These are phyloP conservation scores for Ilex aquifolium DNA, from an alignment of 257 asterid species.

Conservation along the genomic window DNA sequence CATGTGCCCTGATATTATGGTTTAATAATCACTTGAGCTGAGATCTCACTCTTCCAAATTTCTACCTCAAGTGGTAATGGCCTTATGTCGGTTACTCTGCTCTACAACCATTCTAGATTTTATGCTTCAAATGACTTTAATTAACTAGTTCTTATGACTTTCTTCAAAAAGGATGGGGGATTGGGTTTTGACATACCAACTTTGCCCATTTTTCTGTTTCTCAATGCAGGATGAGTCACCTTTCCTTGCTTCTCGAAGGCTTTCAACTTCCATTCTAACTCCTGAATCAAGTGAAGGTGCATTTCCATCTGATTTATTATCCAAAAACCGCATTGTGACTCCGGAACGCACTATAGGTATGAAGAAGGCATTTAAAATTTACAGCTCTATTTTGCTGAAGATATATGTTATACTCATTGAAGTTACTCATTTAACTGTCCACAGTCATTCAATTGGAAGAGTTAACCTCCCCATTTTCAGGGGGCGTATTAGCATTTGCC, in stretches of 20 bases:
- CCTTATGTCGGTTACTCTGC: too few species aligned
- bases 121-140: not conserved
- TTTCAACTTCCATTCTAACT: conserved; percentile 51
- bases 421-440: not conserved
- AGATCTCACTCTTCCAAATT: too few species aligned
- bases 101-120: too few species aligned
- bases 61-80: too few species aligned
- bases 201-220: conserved; percentile 2
- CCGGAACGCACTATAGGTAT: conserved; percentile 67
- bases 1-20: too few species aligned
- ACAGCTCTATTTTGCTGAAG: not conserved
- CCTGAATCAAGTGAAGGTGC: conserved; percentile 49
- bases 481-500: too few species aligned
- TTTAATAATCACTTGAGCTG: too few species aligned
- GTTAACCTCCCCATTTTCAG: not conserved
- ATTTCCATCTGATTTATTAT: conserved; percentile 53
- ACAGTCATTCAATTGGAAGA: not conserved
- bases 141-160: not conserved
- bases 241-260: conserved; percentile 28
- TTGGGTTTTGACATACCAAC: conserved; percentile 6
- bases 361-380: not conserved
- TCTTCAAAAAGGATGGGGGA: not conserved
- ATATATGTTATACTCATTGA: not conserved
- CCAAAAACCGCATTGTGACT: conserved; percentile 33
- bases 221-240: conserved; percentile 32